Conservation (phyloP, 1,139 yeast genomes). For the Kodamaea sp. region DNA sequence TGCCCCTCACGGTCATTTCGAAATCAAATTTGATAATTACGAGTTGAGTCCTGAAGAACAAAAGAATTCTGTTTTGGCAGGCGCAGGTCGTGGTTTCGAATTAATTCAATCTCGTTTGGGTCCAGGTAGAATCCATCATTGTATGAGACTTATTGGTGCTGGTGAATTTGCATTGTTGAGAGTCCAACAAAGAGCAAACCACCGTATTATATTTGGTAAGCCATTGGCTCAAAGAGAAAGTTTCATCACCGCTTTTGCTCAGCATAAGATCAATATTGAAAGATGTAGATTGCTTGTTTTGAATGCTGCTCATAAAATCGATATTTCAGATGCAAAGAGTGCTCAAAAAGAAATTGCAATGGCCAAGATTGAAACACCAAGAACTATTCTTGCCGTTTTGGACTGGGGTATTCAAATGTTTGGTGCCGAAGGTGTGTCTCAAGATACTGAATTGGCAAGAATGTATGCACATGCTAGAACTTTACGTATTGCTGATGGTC, state of each 20-base stretch:
- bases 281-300: constrained; percentile 57
- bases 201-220: constrained; percentile 55
- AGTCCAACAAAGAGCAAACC: constrained; percentile 53
- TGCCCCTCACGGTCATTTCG: constrained; percentile 75
- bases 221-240: constrained; percentile 53
- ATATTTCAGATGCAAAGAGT: constrained; percentile 50
- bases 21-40: constrained; percentile 51
- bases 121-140: constrained; percentile 73
- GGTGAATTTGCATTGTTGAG: constrained; percentile 59
- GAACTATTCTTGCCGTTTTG: constrained; percentile 48
- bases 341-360: constrained; percentile 62
- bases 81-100: constrained; percentile 62
- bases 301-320: constrained; percentile 65
- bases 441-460: constrained; percentile 60
- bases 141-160: constrained; percentile 66
- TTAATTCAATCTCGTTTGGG: constrained; percentile 69
- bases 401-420: constrained; percentile 69
- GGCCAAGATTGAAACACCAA: constrained; percentile 68
- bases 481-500: constrained; percentile 70
- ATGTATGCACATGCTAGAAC: constrained; percentile 57
- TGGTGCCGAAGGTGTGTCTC: constrained; percentile 69
- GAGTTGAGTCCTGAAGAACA: constrained; percentile 45
- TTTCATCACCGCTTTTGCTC: constrained; percentile 52
- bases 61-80: constrained; percentile 41
- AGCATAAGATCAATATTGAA: constrained; percentile 55